phyloP scores from a whole-genome alignment of 2,329 filamentous ascomycete genomes.

The Drechslerella coelobrocha region DNA sequence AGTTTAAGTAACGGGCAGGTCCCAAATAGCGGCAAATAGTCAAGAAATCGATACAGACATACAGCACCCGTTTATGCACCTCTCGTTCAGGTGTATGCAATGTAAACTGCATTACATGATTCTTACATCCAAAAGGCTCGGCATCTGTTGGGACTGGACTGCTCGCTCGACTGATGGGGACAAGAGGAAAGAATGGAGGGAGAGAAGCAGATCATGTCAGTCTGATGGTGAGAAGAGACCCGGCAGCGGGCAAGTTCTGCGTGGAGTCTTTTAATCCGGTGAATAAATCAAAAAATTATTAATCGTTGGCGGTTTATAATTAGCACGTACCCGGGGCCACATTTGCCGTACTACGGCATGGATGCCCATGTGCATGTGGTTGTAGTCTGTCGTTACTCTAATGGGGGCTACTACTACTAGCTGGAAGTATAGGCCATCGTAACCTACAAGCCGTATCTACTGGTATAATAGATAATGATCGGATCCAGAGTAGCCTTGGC shows the following conservation, averaged over 20 bases:
- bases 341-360: conserved; percentile 47
- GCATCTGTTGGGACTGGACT: conserved; percentile 7
- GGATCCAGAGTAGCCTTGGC: not conserved
- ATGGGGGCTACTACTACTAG: conserved; percentile 22
- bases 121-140: conserved; percentile 21
- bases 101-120: not conserved
- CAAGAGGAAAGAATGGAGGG: not conserved
- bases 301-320: conserved; percentile 45
- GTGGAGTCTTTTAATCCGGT: conserved; percentile 28
- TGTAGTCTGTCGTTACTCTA: not conserved
- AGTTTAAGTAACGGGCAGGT: conserved; percentile 49
- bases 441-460: conserved; percentile 5
- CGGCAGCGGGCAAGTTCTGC: conserved; percentile 13
- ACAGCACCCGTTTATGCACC: conserved; percentile 5
- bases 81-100: conserved; percentile 7
- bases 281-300: not conserved
- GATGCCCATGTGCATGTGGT: conserved; percentile 6
- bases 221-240: not conserved
- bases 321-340: conserved; percentile 48
- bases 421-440: conserved; percentile 1
- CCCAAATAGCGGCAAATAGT: conserved; percentile 49
- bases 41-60: conserved; percentile 28
- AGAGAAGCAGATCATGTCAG: not conserved
- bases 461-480: conserved; percentile 13
- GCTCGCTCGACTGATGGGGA: conserved; percentile 12